Conservation (phyloP, 345 rosid species). For the Pistacia atlantica region DNA sequence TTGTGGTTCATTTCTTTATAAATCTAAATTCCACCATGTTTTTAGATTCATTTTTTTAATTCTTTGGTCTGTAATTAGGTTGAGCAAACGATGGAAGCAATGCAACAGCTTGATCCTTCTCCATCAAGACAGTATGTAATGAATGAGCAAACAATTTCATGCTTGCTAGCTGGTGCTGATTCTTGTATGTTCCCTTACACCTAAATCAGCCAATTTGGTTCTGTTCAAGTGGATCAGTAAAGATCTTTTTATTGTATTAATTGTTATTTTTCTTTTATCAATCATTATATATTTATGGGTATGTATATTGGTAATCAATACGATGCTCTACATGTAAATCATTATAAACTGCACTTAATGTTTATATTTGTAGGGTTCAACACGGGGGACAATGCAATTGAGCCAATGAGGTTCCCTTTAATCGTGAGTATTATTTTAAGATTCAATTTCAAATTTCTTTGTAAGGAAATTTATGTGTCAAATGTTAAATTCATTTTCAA, state of each 20-base stretch:
- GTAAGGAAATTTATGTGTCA: not conserved
- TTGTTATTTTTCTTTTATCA: not conserved
- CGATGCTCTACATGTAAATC: not conserved
- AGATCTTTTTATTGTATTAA: not conserved
- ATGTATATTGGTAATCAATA: not conserved
- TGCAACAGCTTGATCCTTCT: constrained; percentile 10
- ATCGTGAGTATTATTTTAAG: constrained; percentile 3
- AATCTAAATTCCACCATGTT: not conserved
- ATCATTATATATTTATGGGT: not conserved
- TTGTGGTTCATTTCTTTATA: too few relatives aligned
- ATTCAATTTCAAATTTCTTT: not conserved
- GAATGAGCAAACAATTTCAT: constrained; percentile 7
- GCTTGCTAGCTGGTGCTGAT: not conserved
- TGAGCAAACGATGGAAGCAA: constrained; percentile 1
- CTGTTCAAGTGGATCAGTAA: not conserved
- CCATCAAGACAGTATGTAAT: not conserved
- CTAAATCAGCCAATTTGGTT: not conserved
- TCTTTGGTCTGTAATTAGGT: not conserved
- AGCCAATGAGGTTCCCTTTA: constrained; percentile 7
- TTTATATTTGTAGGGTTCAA: constrained; percentile 4
- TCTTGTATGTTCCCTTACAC: constrained; percentile 6
- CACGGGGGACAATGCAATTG: not conserved
- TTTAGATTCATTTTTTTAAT: not conserved
- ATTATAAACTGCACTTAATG: not conserved
- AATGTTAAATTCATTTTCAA: not conserved